Evolutionary conservation across 108 stramenopile genomes (phyloP), one percentile per base, ranked within the genome.

Genomic region (Chaetoceros muelleri): DNA sequence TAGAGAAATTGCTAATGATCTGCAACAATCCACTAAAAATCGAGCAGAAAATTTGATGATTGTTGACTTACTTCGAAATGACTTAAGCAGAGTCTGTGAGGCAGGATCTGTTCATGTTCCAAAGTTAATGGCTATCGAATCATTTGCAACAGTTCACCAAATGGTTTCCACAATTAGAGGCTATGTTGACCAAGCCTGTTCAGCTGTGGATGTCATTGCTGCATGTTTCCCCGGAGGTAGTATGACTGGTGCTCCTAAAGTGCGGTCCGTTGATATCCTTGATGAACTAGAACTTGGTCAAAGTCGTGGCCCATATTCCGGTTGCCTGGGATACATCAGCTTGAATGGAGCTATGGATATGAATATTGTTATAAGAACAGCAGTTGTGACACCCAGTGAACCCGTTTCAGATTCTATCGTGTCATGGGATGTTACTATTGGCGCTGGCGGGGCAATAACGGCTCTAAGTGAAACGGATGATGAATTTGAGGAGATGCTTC

Each of bases 231-330:
- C 97, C 0, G 93, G 94, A 22, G 97, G 97, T 0, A 95, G 93
- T 54, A 98, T 98, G 97, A 96, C 96, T 29, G 97, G 97, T n/a
- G 97, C 97, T 19, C 97, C 97, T 28, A 98, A 98, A 71, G 61
- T 79, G 24, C 80, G 94, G 24, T 91, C 94, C 16, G 87, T 95
- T 85, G 93, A 96, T 48, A 76, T 96, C 5, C 71, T 98, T 29
- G 64, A 91, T 27, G 76, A 82, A 29, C 55, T 96, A 56, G 96
- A 97, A 61, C 61, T 69, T 26, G 65, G 79, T 48, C 65, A 66
- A 2, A 65, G 71, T 21, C 79, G 97, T 2, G 96, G 95, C 16
- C 85, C 93, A 1, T 98, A 98, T 69, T 81, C 92, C 1, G 97
- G 97, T 2, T 75, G 79, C 46, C 53, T 98, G 1, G 97, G 97